Percentiles rank a stretch among this genome's conserved stretches.
phyloP scores from a whole-genome alignment of 345 rosid genomes.

The Populus nigra region DNA sequence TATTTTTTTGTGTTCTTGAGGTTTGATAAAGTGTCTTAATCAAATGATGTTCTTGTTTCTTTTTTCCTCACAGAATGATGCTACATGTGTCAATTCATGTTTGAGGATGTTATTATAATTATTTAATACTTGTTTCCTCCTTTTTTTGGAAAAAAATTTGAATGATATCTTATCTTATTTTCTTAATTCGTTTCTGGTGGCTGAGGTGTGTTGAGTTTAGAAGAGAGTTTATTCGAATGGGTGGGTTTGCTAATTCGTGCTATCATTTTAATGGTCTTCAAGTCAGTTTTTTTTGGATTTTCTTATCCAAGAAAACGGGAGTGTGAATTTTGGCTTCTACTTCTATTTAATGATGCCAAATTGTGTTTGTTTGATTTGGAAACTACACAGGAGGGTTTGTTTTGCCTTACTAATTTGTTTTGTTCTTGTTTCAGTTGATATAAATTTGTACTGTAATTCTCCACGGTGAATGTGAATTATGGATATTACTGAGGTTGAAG shows the following conservation, averaged over 20 bases:
- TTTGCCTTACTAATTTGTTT: constrained; percentile 14
- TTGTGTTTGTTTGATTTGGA: background rate
- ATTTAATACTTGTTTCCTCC: background rate
- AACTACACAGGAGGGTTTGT: background rate
- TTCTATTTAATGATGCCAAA: background rate
- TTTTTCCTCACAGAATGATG: background rate
- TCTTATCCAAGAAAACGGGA: background rate
- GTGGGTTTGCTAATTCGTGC: background rate
- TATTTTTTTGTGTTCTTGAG: constrained; percentile 15
- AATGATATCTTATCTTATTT: background rate
- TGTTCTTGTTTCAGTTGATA: constrained; percentile 35
- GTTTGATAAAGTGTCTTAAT: constrained; percentile 45
- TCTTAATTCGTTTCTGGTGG: background rate
- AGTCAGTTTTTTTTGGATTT: background rate
- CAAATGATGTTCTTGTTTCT: background rate
- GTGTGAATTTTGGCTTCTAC: background rate
- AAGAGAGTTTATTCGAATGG: background rate
- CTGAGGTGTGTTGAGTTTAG: background rate
- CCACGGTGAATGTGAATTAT: constrained; percentile 45
- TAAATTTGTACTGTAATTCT: constrained; percentile 35
- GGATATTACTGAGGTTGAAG: constrained; percentile 89
- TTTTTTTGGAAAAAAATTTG: background rate
- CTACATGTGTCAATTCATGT: background rate
- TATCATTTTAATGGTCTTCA: background rate
- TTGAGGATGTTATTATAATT: background rate